Evolutionary conservation across 2,329 filamentous ascomycete genomes (phyloP), one percentile per base, ranked within the genome.

Genomic region (Sclerotinia glacialis): DNA sequence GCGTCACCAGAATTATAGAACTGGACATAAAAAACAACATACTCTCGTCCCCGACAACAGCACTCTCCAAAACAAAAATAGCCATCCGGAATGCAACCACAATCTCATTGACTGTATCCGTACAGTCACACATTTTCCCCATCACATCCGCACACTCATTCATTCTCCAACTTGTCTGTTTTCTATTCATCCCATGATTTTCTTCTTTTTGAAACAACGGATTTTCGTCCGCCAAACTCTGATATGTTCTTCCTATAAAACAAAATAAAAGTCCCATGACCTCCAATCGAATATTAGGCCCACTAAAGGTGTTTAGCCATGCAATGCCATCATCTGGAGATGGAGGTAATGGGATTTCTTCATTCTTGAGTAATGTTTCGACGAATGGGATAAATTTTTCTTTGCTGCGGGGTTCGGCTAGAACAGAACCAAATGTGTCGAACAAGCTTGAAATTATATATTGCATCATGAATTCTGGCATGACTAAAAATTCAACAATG

Each of bases 151-250:
- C 73, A 67, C 73, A 75, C 44, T 74, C 73, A 53, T 72, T 73
- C 74, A 76, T 75, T 60, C 74, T 72, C 73, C 71, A 74, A 37
- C 71, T 67, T 8, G 69, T 71, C 53, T 74, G 69, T 67, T 69
- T 72, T 59, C 74, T 70, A 54, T 75, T 71, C 31, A 69, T 65
- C 2, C 69, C 72, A 55, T 69, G 23, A 49, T 72, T 73, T 42
- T 72, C 71, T 1, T 71, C 67, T 16, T 67, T 58, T 21, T 61
- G 59, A 46, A 76, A 73, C 12, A 73, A 44, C 8, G 70, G 71
- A 69, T 76, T 71, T 63, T 67, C 71, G 44, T 76, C 74, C 59
- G 72, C 68, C 14, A 74, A 61, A 28, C 66, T 55, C 9, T 70
- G 64, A 60, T 69, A 75, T 2, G 69, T 69, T 50, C 72, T 66